Percentiles rank a stretch among this genome's conserved stretches.
These are phyloP conservation scores for Abortiporus biennis DNA, from an alignment of 1,284 basidiomycete genomes.

Conservation along the genomic window DNA sequence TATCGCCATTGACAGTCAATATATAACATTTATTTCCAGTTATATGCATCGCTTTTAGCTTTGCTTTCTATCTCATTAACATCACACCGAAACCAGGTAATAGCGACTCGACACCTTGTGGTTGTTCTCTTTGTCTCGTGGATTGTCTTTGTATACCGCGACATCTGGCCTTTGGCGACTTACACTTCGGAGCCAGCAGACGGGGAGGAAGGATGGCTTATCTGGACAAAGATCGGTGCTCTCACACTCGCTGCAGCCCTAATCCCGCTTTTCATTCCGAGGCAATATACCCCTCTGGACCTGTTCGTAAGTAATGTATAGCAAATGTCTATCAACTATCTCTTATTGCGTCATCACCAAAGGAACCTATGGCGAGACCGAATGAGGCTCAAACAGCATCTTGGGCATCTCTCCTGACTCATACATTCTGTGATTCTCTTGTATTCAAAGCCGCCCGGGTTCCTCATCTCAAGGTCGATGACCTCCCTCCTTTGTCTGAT, in stretches of 20 bases:
- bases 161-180: conserved; percentile 56
- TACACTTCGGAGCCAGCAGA: conserved; percentile 34
- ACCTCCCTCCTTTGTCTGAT: conserved; percentile 40
- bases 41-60: conserved; percentile 18
- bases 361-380: conserved; percentile 21
- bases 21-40: conserved; percentile 33
- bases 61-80: conserved; percentile 14
- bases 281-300: conserved; percentile 33
- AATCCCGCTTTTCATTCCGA: conserved; percentile 36
- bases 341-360: background rate
- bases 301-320: conserved; percentile 27
- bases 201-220: conserved; percentile 20
- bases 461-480: conserved; percentile 24
- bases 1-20: conserved; percentile 24
- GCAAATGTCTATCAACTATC: background rate
- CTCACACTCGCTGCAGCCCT: conserved; percentile 32
- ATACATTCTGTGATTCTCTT: conserved; percentile 25
- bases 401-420: conserved; percentile 22
- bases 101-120: conserved; percentile 13
- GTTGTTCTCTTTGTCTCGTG: conserved; percentile 11
- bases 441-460: conserved; percentile 24
- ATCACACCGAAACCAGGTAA: conserved; percentile 7
- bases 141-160: conserved; percentile 45
- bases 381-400: conserved; percentile 33
- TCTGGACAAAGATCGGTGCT: conserved; percentile 27